These are phyloP conservation scores for Citrus maxima DNA, from an alignment of 345 rosid genomes.

Conservation along the genomic window DNA sequence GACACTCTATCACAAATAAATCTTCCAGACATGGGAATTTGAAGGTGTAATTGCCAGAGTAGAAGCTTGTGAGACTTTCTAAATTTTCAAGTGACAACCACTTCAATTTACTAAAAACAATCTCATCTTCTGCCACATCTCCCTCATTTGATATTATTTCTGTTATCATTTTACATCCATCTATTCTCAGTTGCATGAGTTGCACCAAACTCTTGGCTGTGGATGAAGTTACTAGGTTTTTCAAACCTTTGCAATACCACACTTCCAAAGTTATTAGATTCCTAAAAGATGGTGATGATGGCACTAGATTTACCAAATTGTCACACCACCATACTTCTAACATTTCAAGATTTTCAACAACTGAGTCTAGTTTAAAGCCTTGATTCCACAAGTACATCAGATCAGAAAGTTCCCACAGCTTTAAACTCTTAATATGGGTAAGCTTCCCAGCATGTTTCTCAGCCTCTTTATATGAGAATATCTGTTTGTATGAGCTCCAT, in stretches of 20 bases:
- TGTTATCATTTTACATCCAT: not conserved
- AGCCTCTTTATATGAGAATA: not conserved
- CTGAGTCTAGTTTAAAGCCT: not conserved
- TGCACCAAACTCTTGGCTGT: not conserved
- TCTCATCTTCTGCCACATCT: not conserved
- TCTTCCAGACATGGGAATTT: not conserved
- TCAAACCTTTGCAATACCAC: not conserved
- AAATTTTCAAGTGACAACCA: not conserved
- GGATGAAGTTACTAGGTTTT: not conserved
- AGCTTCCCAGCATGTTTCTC: not conserved
- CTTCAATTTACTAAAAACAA: not conserved
- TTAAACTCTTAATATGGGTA: not conserved
- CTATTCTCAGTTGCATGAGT: not conserved
- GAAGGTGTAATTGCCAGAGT: not conserved
- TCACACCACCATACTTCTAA: not conserved
- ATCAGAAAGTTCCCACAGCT: not conserved
- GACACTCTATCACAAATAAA: not conserved
- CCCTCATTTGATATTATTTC: not conserved
- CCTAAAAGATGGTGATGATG: not conserved
- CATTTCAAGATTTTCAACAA: conserved; percentile 8
- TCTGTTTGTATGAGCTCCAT: not conserved
- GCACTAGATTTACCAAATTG: not conserved
- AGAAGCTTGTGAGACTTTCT: not conserved
- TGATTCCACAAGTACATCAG: conserved; percentile 12
- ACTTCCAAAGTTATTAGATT: not conserved